Conservation (phyloP, 2,329 filamentous ascomycete species). For the Venturia asperata region DNA sequence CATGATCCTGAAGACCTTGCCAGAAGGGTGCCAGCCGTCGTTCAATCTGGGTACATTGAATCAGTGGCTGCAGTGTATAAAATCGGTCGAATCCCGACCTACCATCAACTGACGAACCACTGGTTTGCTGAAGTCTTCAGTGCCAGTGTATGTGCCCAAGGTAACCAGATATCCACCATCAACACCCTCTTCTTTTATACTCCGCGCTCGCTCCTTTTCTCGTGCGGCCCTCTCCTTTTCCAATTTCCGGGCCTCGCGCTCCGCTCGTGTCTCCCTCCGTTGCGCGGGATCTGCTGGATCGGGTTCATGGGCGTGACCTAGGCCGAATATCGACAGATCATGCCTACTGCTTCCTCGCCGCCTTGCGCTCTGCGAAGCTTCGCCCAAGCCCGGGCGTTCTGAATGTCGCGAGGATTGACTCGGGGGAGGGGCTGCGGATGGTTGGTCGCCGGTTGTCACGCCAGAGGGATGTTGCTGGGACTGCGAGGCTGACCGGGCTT, state of each 20-base stretch:
- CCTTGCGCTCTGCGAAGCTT: conserved; percentile 24
- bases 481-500: conserved; percentile 33
- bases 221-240: conserved; percentile 73
- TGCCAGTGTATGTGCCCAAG: conserved; percentile 82
- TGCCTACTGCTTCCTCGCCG: conserved; percentile 47
- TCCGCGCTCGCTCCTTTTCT: conserved; percentile 79
- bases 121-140: conserved; percentile 87
- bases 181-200: conserved; percentile 83
- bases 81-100: conserved; percentile 24
- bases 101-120: conserved; percentile 88
- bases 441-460: conserved; percentile 26
- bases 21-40: conserved; percentile 89
- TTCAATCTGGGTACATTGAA: conserved; percentile 70
- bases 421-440: conserved; percentile 27
- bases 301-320: conserved; percentile 43
- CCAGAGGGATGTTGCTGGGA: conserved; percentile 29
- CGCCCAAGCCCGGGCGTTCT: conserved; percentile 23
- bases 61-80: neutral
- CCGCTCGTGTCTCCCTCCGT: conserved; percentile 81
- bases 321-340: conserved; percentile 53
- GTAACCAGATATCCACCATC: conserved; percentile 95
- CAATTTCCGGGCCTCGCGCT: conserved; percentile 76
- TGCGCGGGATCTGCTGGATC: conserved; percentile 47
- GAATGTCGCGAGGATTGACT: conserved; percentile 24
- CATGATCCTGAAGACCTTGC: conserved; percentile 85